These are phyloP conservation scores for Bipolaris victoriae DNA, from an alignment of 2,329 filamentous ascomycete species.

Conservation along the genomic window DNA sequence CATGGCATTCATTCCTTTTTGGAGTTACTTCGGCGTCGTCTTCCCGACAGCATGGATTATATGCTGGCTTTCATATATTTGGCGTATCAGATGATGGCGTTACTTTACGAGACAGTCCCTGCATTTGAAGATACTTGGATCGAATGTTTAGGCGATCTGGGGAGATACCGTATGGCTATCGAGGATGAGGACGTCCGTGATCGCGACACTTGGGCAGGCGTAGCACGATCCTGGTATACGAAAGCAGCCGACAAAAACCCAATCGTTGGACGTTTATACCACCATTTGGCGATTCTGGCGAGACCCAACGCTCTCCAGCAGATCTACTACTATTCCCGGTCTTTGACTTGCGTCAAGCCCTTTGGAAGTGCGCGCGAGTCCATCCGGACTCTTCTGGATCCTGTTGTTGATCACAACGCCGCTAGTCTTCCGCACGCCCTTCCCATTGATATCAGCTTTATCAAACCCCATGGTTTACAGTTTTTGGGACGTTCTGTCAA, in stretches of 20 bases:
- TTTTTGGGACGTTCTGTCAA: slow-evolving; percentile 59
- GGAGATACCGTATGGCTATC: slow-evolving; percentile 87
- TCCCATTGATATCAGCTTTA: slow-evolving; percentile 64
- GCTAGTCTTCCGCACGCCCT: slow-evolving; percentile 42
- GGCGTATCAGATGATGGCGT: slow-evolving; percentile 86
- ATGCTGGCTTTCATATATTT: slow-evolving; percentile 92
- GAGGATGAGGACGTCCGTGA: slow-evolving; percentile 80
- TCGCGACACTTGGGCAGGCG: slow-evolving; percentile 79
- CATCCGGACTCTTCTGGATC: slow-evolving; percentile 70
- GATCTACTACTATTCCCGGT: slow-evolving; percentile 74
- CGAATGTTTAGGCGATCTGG: slow-evolving; percentile 87
- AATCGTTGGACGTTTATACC: slow-evolving; percentile 78
- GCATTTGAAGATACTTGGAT: slow-evolving; percentile 90
- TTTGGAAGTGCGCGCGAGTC: slow-evolving; percentile 73
- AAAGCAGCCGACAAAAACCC: slow-evolving; percentile 80
- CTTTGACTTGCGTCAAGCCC: slow-evolving; percentile 69
- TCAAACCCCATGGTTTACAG: slow-evolving; percentile 68
- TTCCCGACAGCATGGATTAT: slow-evolving; percentile 80
- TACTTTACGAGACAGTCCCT: slow-evolving; percentile 84
- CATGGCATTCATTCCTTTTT: slow-evolving; percentile 88
- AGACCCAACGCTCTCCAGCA: slow-evolving; percentile 73
- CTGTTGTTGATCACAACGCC: slow-evolving; percentile 51
- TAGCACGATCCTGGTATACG: slow-evolving; percentile 79
- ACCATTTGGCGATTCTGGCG: slow-evolving; percentile 83
- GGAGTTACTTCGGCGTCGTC: slow-evolving; percentile 68